Base-by-base conservation (phyloP, 1,284 basidiomycete species). In the Puccinia horiana region DNA sequence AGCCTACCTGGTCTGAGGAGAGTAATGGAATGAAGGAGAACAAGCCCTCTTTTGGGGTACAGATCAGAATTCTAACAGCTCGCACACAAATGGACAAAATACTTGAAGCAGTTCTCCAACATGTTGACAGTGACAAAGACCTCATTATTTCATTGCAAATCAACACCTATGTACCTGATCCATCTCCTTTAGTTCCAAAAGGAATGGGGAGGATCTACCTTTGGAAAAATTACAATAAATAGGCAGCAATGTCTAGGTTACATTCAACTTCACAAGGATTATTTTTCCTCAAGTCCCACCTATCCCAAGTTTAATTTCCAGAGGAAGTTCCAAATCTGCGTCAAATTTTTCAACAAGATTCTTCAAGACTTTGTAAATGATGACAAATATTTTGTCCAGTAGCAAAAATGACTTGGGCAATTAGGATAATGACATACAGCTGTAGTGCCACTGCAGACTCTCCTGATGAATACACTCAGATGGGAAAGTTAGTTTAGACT, bases 351-450 rank as follows among this genome's bases (percentile, higher is more conserved):
- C 29, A 35, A 29, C n/a, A 54, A 20, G 23, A 72, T 74, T 35
- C 42, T n/a, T n/a, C 63, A 69, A 52, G 52, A 69, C n/a, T n/a
- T n/a, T 61, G 72, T 82, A 26, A 79, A 83, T 49, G 72, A 84
- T 14, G 1, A 65, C 2, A 20, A 76, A 1, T 76, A 76, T 14
- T 76, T 63, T 63, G 35, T 61, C 2, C 47, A 42, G 8, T 29
- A 76, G 18, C 20, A 42, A 70, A 70, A 47, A 40, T 70, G 37
- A 70, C 67, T 18, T 26, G 37, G 14, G 67, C 37, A 70, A 37
- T 70, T 5, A 40, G 67, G 35, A 70, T 44, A 26, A 47, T 70
- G 40, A 18, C 67, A 70, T 70, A 70, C 37, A 44, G 67, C 26
- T 42, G 37, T 70, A 47, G 40, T 44, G 67, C 67, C 14, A 23